Evolutionary conservation across 352 stramenopile species (phyloP).

Genomic region (Thraustotheca clavata): DNA sequence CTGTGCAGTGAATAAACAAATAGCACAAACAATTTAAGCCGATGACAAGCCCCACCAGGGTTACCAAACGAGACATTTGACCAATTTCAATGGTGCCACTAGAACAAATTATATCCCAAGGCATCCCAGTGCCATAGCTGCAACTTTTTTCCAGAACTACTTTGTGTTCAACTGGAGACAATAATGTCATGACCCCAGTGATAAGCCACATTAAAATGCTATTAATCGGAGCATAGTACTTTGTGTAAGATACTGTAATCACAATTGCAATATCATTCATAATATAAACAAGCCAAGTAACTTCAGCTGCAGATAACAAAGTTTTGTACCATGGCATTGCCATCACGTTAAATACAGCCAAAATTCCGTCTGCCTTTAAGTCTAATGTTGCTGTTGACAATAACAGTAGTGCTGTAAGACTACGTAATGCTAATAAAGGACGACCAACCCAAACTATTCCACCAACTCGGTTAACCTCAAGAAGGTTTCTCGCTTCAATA

Average conservation of each 20-base stretch:
- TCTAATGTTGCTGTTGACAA: not conserved
- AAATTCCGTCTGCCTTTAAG: not conserved
- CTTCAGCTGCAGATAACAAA: slow-evolving; percentile 1
- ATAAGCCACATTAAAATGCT: slow-evolving; percentile 9
- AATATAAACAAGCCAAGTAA: slow-evolving; percentile 6
- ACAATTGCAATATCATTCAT: not conserved
- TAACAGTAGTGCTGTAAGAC: not conserved
- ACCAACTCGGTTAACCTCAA: slow-evolving; percentile 1
- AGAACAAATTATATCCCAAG: not conserved
- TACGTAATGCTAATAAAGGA: not conserved
- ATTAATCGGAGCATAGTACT: not conserved
- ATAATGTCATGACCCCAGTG: not conserved
- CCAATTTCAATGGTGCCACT: not conserved
- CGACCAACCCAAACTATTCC: slow-evolving; percentile 4
- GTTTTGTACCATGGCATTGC: slow-evolving; percentile 8
- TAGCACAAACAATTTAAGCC: not conserved
- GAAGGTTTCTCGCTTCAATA: slow-evolving; percentile 2
- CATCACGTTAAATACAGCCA: not conserved
- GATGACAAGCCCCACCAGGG: not conserved
- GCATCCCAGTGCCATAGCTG: not conserved
- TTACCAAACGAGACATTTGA: not conserved
- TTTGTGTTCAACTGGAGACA: not conserved
- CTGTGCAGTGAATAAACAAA: not conserved
- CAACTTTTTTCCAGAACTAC: not conserved
- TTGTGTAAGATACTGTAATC: not conserved